Conservation (phyloP, 805 yeast genomes). For the Pichia exigua region DNA sequence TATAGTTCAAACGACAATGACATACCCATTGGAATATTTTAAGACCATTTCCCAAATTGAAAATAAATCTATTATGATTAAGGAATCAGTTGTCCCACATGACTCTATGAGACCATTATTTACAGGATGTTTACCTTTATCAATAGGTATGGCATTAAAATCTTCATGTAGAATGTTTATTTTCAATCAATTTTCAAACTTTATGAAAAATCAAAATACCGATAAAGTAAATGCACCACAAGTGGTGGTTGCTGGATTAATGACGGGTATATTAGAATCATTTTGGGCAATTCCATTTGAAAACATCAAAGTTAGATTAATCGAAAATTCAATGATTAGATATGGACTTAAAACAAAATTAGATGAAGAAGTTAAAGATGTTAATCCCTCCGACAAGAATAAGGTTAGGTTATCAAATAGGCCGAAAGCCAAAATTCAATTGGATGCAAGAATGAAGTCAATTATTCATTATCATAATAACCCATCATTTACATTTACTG, state of each 20-base stretch:
- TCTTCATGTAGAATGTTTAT: constrained; percentile 65
- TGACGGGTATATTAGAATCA: constrained; percentile 80
- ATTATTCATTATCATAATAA: constrained; percentile 35
- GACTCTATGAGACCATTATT: constrained; percentile 27
- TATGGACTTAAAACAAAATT: constrained; percentile 20
- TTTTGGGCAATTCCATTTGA: constrained; percentile 87
- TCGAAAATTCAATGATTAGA: constrained; percentile 49
- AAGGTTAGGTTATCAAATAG: constrained; percentile 5
- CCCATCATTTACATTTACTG: constrained; percentile 47
- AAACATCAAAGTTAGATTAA: constrained; percentile 70
- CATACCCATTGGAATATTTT: constrained; percentile 66
- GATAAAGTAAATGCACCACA: constrained; percentile 72
- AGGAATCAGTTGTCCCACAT: constrained; percentile 27
- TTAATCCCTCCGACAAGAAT: not conserved
- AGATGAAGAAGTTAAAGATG: constrained; percentile 10
- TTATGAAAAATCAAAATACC: constrained; percentile 47
- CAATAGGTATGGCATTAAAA: constrained; percentile 66
- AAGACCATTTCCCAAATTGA: constrained; percentile 60
- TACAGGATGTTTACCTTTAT: constrained; percentile 68
- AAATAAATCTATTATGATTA: constrained; percentile 28
- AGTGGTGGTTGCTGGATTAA: constrained; percentile 72
- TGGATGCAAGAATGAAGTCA: constrained; percentile 12
- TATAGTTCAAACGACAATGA: constrained; percentile 49
- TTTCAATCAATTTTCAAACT: constrained; percentile 66
- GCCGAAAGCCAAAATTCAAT: constrained; percentile 2